Evolutionary conservation across 2,329 filamentous ascomycete species (phyloP), one percentile per base, ranked within the genome.

Genomic region (Diaporthe sp.): DNA sequence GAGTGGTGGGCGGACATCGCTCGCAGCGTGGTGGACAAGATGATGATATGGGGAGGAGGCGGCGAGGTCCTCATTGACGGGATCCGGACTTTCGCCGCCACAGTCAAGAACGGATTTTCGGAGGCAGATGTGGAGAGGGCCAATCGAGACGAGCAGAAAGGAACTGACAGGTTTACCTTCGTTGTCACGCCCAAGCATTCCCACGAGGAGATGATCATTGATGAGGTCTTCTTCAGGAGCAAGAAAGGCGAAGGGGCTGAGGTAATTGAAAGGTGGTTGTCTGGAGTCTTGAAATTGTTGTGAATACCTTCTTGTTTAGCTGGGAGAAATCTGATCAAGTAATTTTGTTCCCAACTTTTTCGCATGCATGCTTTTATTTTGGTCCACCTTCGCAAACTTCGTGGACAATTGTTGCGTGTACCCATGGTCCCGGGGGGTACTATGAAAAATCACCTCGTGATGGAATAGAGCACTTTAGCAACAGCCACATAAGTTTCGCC

Each of bases 121-220:
- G 39, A 37, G 20, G 61, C 44, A 2, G 71, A 73, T 39, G 15
- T 22, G 28, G 71, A 28, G 6, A 39, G 65, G 3, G 49, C 7
- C 9, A 60, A 17, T 10, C 58, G 25, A 1, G 39, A 63, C 5
- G 49, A 57, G 28, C 63, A 53, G 28, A 73, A 73, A n/a, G 57
- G 60, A 3, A 63, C 47, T 44, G 37, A 51, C 6, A 53, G 72
- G 25, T 73, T 68, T 22, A 68, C 28, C 20, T 68, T 73, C 4
- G 65, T 73, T 28, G 72, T 73, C 8, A 68, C 72, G 10, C 72
- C 72, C 7, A 58, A 68, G 17, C 60, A 63, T 20, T 53, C 72
- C 4, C 72, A 73, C 44, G 72, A 73, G 61, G 72, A 73, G 17
- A 73, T 73, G 72, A 73, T 73, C 20, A 68, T 73, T 34, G 72